These are phyloP conservation scores for Penicillium herquei DNA, from an alignment of 495 filamentous ascomycete species.

Conservation along the genomic window DNA sequence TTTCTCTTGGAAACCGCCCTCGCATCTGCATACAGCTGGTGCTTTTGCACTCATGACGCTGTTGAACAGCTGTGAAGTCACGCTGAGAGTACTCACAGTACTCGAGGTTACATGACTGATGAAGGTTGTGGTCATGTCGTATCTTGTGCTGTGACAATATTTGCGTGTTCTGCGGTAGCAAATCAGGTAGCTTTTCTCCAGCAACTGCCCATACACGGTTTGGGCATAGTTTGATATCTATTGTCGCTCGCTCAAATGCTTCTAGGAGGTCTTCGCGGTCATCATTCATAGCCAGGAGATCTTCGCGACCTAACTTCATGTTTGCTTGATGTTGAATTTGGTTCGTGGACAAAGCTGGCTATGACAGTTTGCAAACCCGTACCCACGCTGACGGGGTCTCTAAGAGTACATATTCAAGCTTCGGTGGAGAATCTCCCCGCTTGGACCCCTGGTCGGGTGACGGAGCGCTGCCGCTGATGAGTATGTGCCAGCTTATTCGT, in stretches of 20 bases:
- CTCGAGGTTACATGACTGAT: conserved; percentile 12
- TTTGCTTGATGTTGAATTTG: neutral
- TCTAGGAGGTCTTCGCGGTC: conserved; percentile 3
- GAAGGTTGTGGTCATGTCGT: no score
- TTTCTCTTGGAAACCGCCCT: neutral
- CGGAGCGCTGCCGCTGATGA: no score
- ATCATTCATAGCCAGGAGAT: neutral
- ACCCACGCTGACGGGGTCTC: no score
- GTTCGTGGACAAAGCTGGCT: neutral
- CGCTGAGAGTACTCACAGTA: conserved; percentile 22
- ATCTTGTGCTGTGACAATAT: no score
- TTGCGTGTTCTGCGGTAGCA: conserved; percentile 8
- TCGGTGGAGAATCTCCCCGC: no score
- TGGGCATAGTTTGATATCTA: conserved; percentile 19
- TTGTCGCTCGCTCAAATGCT: conserved; percentile 5
- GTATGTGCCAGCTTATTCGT: no score
- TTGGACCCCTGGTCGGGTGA: no score
- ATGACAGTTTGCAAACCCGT: no score
- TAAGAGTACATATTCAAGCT: no score
- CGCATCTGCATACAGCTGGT: neutral
- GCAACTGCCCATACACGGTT: conserved; percentile 25
- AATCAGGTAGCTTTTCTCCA: conserved; percentile 9
- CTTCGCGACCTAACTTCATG: neutral
- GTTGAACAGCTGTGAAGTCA: conserved; percentile 21
- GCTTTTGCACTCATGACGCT: conserved; percentile 20